phyloP scores from a whole-genome alignment of 1,284 basidiomycete species.

The Inonotus hispidus region DNA sequence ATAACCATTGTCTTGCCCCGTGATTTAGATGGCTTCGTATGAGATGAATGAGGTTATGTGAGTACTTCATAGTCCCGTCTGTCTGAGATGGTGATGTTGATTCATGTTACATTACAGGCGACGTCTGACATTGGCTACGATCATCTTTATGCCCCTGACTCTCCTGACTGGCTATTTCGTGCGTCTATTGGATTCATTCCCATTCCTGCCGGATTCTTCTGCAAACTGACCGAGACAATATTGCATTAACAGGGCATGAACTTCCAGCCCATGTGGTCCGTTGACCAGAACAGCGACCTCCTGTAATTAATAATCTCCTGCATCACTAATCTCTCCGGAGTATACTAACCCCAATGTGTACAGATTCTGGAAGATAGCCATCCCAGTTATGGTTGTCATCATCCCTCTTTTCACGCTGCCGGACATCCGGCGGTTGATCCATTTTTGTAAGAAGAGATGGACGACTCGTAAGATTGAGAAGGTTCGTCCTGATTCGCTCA shows the following conservation, averaged over 20 bases:
- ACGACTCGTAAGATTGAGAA: slow-evolving; percentile 26
- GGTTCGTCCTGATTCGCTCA: slow-evolving; percentile 19
- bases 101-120: slow-evolving; percentile 30
- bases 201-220: not conserved
- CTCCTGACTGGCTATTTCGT: slow-evolving; percentile 70
- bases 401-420: slow-evolving; percentile 48
- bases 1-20: slow-evolving; percentile 8
- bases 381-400: slow-evolving; percentile 55
- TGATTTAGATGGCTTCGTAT: slow-evolving; percentile 53
- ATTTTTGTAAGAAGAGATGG: slow-evolving; percentile 40
- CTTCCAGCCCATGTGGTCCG: slow-evolving; percentile 48
- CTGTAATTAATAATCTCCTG: slow-evolving; percentile 36
- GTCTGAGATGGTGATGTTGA: not conserved
- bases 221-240: not conserved
- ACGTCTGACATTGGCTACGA: slow-evolving; percentile 56
- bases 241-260: slow-evolving; percentile 59
- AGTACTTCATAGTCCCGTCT: slow-evolving; percentile 21
- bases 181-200: slow-evolving; percentile 28
- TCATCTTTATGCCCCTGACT: slow-evolving; percentile 66
- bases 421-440: slow-evolving; percentile 43
- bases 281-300: slow-evolving; percentile 41
- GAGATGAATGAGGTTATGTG: slow-evolving; percentile 70
- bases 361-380: slow-evolving; percentile 65
- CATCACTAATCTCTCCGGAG: not conserved
- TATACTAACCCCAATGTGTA: not conserved